Percentiles rank a stretch among this genome's conserved stretches.
Conservation (phyloP, 1,284 basidiomycete genomes). For the Tilletia setariae region DNA sequence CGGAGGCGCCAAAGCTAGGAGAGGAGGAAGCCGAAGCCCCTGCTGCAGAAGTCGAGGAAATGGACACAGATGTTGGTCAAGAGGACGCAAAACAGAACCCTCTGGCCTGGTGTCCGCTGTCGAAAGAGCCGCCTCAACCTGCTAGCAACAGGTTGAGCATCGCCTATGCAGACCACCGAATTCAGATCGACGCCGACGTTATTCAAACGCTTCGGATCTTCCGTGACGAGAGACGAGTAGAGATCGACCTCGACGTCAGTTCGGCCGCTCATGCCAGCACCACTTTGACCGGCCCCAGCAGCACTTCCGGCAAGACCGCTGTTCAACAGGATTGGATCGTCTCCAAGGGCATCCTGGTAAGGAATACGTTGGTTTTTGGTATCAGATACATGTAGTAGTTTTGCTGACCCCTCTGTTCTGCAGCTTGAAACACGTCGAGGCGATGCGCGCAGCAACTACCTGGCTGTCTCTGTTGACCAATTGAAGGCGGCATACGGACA, state of each 20-base stretch:
- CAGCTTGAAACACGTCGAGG: slow-evolving; percentile 32
- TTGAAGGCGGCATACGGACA: slow-evolving; percentile 27
- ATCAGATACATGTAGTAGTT: neutral
- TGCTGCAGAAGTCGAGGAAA: too few relatives aligned
- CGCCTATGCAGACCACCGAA: neutral
- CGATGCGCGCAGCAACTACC: slow-evolving; percentile 29
- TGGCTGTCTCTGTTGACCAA: slow-evolving; percentile 26
- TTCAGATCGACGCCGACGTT: slow-evolving; percentile 7
- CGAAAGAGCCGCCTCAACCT: slow-evolving; percentile 13
- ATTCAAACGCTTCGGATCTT: neutral
- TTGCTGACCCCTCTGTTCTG: slow-evolving; percentile 1
- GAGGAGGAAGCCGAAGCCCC: too few relatives aligned
- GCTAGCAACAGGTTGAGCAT: neutral
- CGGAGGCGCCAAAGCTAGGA: too few relatives aligned
- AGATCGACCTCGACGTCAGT: slow-evolving; percentile 6
- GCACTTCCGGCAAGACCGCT: slow-evolving; percentile 32
- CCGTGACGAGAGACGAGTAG: slow-evolving; percentile 10
- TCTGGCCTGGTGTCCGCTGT: neutral
- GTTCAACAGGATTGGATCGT: slow-evolving; percentile 59
- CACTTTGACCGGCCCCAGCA: neutral
- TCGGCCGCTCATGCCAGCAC: neutral
- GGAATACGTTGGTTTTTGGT: slow-evolving; percentile 38
- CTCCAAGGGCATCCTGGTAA: slow-evolving; percentile 69
- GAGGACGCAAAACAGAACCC: too few relatives aligned
- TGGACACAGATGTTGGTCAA: too few relatives aligned